Evolutionary conservation across 352 stramenopile genomes (phyloP).

Genomic region (Saprolegnia diclina): DNA sequence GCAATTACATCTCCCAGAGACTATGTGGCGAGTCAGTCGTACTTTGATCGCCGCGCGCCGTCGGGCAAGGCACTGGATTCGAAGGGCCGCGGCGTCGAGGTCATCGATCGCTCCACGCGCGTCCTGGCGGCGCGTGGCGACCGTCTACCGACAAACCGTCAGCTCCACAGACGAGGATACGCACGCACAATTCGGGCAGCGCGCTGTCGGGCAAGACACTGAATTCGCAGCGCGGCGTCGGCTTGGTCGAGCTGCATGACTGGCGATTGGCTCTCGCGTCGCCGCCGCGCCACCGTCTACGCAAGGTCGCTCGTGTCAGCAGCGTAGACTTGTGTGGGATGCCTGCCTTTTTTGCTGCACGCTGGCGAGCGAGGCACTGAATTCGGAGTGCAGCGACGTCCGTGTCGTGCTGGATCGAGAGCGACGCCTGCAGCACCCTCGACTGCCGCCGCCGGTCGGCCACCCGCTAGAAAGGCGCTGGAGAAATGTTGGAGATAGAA

Average conservation of each 20-base stretch:
- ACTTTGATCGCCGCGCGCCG: conserved; percentile 29
- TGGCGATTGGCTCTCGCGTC: background rate
- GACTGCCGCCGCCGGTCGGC: too few relatives aligned
- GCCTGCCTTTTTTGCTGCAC: conserved; percentile 32
- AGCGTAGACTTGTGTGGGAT: too few relatives aligned
- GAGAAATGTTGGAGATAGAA: background rate
- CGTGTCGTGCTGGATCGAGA: background rate
- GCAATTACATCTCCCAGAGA: too few relatives aligned
- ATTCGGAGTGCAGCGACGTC: conserved; percentile 39
- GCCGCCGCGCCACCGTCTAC: background rate
- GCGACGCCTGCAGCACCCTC: too few relatives aligned
- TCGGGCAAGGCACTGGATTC: conserved; percentile 30
- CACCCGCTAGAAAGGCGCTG: background rate
- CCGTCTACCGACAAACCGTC: too few relatives aligned
- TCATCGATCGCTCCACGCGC: too few relatives aligned
- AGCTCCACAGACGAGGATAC: too few relatives aligned
- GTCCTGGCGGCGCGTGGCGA: too few relatives aligned
- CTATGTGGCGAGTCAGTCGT: too few relatives aligned
- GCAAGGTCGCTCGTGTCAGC: too few relatives aligned
- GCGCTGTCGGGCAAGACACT: background rate
- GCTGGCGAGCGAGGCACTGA: conserved; percentile 45
- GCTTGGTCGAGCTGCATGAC: background rate
- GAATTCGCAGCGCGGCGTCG: conserved; percentile 3
- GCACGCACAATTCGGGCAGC: background rate
- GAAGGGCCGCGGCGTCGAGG: background rate